These are phyloP conservation scores for Mentha longifolia DNA, from an alignment of 257 asterid genomes.

Conservation along the genomic window DNA sequence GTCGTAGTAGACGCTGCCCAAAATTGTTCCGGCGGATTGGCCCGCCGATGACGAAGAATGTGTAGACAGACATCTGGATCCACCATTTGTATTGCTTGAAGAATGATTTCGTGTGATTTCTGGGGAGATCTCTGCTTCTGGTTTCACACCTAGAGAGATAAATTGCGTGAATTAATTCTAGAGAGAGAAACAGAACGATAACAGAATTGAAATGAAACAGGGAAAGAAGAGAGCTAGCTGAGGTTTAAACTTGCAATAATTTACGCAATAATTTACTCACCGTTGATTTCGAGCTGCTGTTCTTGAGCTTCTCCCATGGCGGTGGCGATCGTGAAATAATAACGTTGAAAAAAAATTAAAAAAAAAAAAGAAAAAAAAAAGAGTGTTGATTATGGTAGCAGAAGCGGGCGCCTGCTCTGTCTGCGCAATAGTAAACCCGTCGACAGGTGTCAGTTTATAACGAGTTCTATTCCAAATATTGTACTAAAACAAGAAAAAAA, in stretches of 20 bases:
- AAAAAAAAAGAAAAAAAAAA: neutral
- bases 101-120: constrained; percentile 7
- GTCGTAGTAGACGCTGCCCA: constrained; percentile 70
- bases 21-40: constrained; percentile 54
- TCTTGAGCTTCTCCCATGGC: constrained; percentile 43
- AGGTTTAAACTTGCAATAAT: too few relatives aligned
- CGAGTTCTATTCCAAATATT: neutral
- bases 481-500: too few relatives aligned
- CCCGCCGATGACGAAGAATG: constrained; percentile 55
- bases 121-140: constrained; percentile 6
- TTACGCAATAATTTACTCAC: constrained; percentile 8
- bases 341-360: neutral
- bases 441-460: neutral
- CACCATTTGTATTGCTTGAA: constrained; percentile 57
- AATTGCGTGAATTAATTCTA: neutral
- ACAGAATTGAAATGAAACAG: too few relatives aligned
- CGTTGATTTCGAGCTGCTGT: constrained; percentile 22
- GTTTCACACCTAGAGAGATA: neutral
- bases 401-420: neutral
- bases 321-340: constrained; percentile 12
- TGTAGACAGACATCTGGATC: constrained; percentile 50
- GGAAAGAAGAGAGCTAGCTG: too few relatives aligned
- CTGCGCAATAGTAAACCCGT: neutral
- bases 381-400: neutral
- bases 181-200: neutral